Conservation (phyloP, 306 rosid species). For the Vigna nakashimae region DNA sequence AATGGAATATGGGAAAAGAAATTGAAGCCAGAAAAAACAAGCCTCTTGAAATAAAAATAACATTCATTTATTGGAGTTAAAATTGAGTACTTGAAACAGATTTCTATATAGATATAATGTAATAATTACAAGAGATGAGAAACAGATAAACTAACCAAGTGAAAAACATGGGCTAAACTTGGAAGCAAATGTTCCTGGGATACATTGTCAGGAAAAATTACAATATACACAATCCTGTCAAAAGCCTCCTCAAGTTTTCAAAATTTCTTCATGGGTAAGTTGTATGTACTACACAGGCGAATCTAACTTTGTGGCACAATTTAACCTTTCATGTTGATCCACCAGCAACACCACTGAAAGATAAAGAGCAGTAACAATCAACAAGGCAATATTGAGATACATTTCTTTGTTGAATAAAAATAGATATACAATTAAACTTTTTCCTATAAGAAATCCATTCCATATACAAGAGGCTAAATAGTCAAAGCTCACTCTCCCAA, state of each 20-base stretch:
- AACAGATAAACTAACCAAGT: conserved; percentile 95
- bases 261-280: conserved; percentile 63
- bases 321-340: conserved; percentile 49
- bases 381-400: conserved; percentile 38
- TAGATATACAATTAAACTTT: background rate
- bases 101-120: conserved; percentile 53
- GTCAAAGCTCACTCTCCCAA: background rate
- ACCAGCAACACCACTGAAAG: conserved; percentile 62
- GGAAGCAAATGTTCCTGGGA: conserved; percentile 87
- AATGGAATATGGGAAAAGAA: background rate
- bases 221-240: conserved; percentile 95
- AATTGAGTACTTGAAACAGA: conserved; percentile 46
- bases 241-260: conserved; percentile 82
- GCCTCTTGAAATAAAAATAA: conserved; percentile 11
- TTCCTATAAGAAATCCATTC: background rate
- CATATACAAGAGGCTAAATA: background rate
- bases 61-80: conserved; percentile 36
- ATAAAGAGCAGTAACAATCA: conserved; percentile 29
- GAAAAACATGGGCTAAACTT: conserved; percentile 86
- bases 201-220: conserved; percentile 95
- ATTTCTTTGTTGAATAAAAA: background rate
- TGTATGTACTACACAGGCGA: conserved; percentile 62
- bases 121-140: conserved; percentile 75
- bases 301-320: conserved; percentile 55
- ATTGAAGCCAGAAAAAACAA: background rate